Evolutionary conservation across 768 basidiomycete genomes (phyloP).

Genomic region (Lenzites betulinus): DNA sequence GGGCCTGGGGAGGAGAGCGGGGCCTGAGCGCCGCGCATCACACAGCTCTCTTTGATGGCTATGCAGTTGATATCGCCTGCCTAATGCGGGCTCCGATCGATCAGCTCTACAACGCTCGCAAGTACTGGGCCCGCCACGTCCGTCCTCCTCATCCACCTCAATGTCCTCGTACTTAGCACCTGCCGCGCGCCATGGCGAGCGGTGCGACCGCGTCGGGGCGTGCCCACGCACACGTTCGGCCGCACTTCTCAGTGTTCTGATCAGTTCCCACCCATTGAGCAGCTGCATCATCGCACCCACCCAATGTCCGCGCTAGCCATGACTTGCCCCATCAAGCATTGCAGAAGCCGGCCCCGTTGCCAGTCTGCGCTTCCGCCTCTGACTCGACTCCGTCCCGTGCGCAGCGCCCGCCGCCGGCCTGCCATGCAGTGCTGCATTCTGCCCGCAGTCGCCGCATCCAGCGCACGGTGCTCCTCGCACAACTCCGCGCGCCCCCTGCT

Average conservation of each 20-base stretch:
- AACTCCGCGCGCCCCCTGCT: background rate
- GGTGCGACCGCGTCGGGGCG: too few species aligned
- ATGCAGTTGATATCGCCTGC: conserved; percentile 8
- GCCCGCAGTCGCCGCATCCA: background rate
- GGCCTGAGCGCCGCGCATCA: conserved; percentile 7
- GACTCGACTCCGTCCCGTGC: conserved; percentile 1
- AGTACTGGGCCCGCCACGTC: too few species aligned
- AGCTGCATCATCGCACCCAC: background rate
- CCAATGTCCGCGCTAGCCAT: background rate
- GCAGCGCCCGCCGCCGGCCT: conserved; percentile 2
- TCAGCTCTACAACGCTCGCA: background rate
- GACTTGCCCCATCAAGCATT: background rate
- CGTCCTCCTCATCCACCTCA: too few species aligned
- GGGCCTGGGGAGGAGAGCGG: background rate
- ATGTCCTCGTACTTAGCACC: too few species aligned
- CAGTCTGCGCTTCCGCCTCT: conserved; percentile 8
- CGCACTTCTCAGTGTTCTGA: background rate
- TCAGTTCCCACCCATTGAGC: background rate
- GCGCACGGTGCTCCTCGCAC: background rate
- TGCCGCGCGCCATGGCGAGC: too few species aligned
- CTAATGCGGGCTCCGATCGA: conserved; percentile 1
- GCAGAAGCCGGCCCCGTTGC: background rate
- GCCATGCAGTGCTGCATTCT: conserved; percentile 6
- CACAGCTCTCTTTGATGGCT: conserved; percentile 5
- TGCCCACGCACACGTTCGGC: background rate